phyloP scores from a whole-genome alignment of 495 filamentous ascomycete genomes.

The Pyronema domesticum region DNA sequence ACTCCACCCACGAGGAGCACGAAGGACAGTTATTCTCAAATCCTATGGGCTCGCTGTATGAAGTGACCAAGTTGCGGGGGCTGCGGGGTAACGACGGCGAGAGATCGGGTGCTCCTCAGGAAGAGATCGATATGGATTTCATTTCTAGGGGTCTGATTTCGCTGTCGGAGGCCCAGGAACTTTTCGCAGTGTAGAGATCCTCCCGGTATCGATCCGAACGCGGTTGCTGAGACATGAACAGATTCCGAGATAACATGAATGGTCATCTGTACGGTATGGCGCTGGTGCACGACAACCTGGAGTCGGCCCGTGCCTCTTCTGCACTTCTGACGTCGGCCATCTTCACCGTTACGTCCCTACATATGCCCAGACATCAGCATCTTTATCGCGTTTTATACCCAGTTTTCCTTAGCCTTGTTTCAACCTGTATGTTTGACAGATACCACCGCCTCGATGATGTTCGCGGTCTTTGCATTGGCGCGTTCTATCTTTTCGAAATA shows the following conservation, averaged over 20 bases:
- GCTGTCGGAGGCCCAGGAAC: slow-evolving; percentile 23
- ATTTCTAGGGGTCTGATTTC: slow-evolving; percentile 24
- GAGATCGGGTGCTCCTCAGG: slow-evolving; percentile 26
- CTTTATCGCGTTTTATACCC: slow-evolving; percentile 27
- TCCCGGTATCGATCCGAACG: neutral
- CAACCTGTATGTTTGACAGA: slow-evolving; percentile 26
- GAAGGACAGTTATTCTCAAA: slow-evolving; percentile 34
- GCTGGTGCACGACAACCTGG: slow-evolving; percentile 28
- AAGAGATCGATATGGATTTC: slow-evolving; percentile 31
- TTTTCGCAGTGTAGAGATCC: slow-evolving; percentile 21
- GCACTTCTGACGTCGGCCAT: slow-evolving; percentile 26
- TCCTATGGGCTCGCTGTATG: slow-evolving; percentile 43
- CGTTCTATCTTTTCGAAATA: slow-evolving; percentile 29
- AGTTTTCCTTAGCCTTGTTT: slow-evolving; percentile 26
- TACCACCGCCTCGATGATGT: slow-evolving; percentile 26
- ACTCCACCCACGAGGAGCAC: slow-evolving; percentile 29
- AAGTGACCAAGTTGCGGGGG: slow-evolving; percentile 40
- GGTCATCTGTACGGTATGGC: slow-evolving; percentile 40
- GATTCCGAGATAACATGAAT: slow-evolving; percentile 25
- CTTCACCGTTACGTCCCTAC: slow-evolving; percentile 27
- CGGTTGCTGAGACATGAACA: slow-evolving; percentile 2
- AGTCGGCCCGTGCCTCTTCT: slow-evolving; percentile 26
- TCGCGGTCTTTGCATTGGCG: slow-evolving; percentile 26
- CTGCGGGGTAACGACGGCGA: slow-evolving; percentile 30
- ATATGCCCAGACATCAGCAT: slow-evolving; percentile 26